Conservation (phyloP, 2,329 filamentous ascomycete genomes). For the Alternaria sp. region DNA sequence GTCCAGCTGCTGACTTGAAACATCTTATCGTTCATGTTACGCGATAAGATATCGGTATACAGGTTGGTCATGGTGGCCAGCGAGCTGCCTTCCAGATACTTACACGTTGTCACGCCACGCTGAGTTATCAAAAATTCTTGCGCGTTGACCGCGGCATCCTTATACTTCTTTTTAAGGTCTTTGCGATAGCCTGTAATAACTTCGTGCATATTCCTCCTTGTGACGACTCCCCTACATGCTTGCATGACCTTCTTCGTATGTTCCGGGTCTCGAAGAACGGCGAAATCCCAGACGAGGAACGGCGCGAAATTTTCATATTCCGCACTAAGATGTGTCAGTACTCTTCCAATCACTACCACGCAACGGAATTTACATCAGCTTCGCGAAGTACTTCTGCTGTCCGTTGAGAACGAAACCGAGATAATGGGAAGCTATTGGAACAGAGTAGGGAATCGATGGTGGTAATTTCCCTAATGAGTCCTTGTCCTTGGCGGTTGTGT, state of each 20-base stretch:
- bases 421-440: slow-evolving; percentile 31
- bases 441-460: slow-evolving; percentile 30
- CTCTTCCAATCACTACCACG: too few species aligned
- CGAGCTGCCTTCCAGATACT: slow-evolving; percentile 22
- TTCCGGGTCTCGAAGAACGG: slow-evolving; percentile 29
- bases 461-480: slow-evolving; percentile 19
- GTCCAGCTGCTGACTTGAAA: slow-evolving; percentile 38
- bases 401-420: slow-evolving; percentile 26
- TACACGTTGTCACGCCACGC: slow-evolving; percentile 11
- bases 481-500: slow-evolving; percentile 17
- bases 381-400: slow-evolving; percentile 31
- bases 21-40: slow-evolving; percentile 39
- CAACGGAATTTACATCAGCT: slow-evolving; percentile 26
- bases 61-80: slow-evolving; percentile 17
- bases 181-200: slow-evolving; percentile 23
- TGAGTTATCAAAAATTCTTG: not conserved
- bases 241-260: slow-evolving; percentile 27
- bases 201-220: slow-evolving; percentile 12
- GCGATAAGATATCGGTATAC: slow-evolving; percentile 29
- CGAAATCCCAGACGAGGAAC: slow-evolving; percentile 26
- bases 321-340: slow-evolving; percentile 24
- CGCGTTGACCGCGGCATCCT: not conserved
- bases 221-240: slow-evolving; percentile 9
- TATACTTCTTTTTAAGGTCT: slow-evolving; percentile 9
- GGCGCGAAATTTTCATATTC: slow-evolving; percentile 31